Base-by-base conservation (phyloP, 257 asterid genomes). In the Capsicum chinense region DNA sequence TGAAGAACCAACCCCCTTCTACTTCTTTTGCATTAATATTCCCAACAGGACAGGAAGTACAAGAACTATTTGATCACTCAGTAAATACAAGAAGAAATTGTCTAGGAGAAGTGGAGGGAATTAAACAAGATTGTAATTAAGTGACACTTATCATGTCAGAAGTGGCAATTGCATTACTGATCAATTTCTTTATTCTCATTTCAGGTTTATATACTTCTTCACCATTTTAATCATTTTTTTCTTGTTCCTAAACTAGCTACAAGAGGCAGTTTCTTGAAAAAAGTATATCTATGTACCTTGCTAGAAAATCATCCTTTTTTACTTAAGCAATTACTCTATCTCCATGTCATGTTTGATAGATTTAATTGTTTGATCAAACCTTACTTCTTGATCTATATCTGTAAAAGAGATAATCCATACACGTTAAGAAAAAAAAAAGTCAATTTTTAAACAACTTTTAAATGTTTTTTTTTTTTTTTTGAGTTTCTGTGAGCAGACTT, bases 141-240 rank as follows among this genome's bases (percentile, higher is more conserved):
- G 9, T 48, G 60, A 74, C 62, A 19, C 60, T 13, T 52, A 78
- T 78, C 81, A 78, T 78, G 81, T 78, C 64, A 26, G 15, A 78
- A 54, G 50, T 56, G 64, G 48, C 3, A 63, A 54, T 78, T 54
- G 81, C 12, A 26, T 78, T 78, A 33, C 50, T 26, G 33, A 26
- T 78, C 62, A 54, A 26, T 78, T 54, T 78, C 50, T 52, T 78
- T 64, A 54, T 78, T 78, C 26, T 78, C 64, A 26, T 54, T 13
- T 1, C 81, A 78, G 81, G 81, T 78, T 1, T 26, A 17, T 47
- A 10, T 70, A 4, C 12, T 39, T 39, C 44, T 39, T 4, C 44
- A 39, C 44, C 44, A 39, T 39, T 39, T 39, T 39, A 39, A 39
- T 39, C 44, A 4, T 39, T 39, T 39, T 39, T 39, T 39, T 39